phyloP scores from a whole-genome alignment of 164 flowering plant genomes.

The Magnolia kwangsiensis region DNA sequence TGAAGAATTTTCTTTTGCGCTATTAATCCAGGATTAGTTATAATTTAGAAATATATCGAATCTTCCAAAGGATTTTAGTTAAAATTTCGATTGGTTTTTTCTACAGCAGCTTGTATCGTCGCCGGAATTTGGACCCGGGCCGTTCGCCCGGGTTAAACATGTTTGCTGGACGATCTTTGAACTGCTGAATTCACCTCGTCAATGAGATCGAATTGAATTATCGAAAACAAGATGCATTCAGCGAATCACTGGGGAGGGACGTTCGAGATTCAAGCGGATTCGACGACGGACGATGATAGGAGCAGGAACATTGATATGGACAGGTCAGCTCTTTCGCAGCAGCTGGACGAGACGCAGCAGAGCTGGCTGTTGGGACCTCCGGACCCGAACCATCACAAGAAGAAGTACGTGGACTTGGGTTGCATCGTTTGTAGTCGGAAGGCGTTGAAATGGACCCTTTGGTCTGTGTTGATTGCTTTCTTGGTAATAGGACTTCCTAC shows the following conservation, averaged over 20 bases:
- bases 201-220: not conserved
- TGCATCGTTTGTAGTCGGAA: slow-evolving; percentile 59
- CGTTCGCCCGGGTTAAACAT: not conserved
- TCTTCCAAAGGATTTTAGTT: too few species aligned
- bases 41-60: not conserved
- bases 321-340: slow-evolving; percentile 34
- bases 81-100: not conserved
- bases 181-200: not conserved
- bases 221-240: slow-evolving; percentile 35
- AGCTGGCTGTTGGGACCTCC: slow-evolving; percentile 69
- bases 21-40: not conserved
- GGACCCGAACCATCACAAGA: slow-evolving; percentile 38
- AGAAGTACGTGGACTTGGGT: slow-evolving; percentile 73
- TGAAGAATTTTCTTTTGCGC: too few species aligned
- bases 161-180: not conserved
- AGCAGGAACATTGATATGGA: slow-evolving; percentile 45
- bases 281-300: slow-evolving; percentile 26
- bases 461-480: slow-evolving; percentile 33
- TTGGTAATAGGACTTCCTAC: slow-evolving; percentile 60
- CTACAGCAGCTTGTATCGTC: not conserved
- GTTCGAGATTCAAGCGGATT: slow-evolving; percentile 47
- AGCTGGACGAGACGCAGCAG: slow-evolving; percentile 63
- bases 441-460: slow-evolving; percentile 46
- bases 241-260: slow-evolving; percentile 71
- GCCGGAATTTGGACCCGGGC: not conserved